Evolutionary conservation across 805 yeast genomes (phyloP), one percentile per base, ranked within the genome.

Genomic region (Starmerella powellii): DNA sequence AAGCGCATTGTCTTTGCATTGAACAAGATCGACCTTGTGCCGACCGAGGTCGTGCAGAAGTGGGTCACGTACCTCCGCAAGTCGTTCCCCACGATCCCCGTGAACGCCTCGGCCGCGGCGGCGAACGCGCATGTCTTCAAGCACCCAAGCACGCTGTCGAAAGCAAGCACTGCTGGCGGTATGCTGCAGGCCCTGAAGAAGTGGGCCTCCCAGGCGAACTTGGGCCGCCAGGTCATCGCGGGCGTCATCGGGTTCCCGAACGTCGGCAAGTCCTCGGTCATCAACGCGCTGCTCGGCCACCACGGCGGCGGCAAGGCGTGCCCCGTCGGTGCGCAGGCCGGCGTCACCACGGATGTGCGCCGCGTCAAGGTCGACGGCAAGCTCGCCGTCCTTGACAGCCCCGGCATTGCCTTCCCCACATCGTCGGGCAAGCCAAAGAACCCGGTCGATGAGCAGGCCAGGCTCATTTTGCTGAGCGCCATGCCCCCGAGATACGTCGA

Each of bases 181-280:
- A 69, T 91, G 52, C 63, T 91, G 51, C 80, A 78, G 48, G 77
- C 94, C 11, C 73, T 88, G 55, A 88, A 88, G 64, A 71, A 85
- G 37, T 91, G 80, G 59, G 87, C 97, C 17, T 71, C 73, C 50
- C 80, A 81, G 62, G 73, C 86, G 18, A 82, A 86, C 58, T 70
- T 87, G 55, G 87, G 87, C 59, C 77, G 97, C 60, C 76, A 94
- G 12, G 80, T 87, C 44, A 73, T 84, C 34, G 96, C 85, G 35
- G 97, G 98, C 61, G 94, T 88, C 32, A 82, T 88, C 52, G 98
- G 98, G 15, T 88, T 86, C 65, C 98, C 98, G 38, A 88, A 88
- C 60, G 96, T 88, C 40, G 97, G 97, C 56, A 87, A 87, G 61
- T 86, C 95, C 2, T 84, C 95, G 16, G 80, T 91, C 44, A 91